These are phyloP conservation scores for Penicillium coprophilum DNA, from an alignment of 495 filamentous ascomycete species.

Conservation along the genomic window DNA sequence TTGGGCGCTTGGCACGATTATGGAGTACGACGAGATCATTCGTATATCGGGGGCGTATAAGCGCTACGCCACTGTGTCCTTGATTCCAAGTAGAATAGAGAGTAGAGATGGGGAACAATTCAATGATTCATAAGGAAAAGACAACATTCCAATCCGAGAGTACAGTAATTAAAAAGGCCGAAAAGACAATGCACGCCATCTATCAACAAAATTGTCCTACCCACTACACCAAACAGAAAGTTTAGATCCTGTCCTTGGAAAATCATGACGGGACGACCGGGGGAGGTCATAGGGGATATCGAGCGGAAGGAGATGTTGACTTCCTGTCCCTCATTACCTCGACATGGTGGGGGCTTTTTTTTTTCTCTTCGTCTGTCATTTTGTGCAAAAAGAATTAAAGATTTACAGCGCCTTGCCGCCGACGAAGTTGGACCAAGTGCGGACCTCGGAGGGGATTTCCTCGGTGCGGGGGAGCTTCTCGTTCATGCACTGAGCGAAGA, in stretches of 20 bases:
- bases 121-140: slow-evolving; percentile 10
- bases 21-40: background rate
- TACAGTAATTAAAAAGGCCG: slow-evolving; percentile 11
- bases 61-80: slow-evolving; percentile 15
- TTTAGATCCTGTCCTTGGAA: background rate
- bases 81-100: slow-evolving; percentile 18
- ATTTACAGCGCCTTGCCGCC: slow-evolving; percentile 84
- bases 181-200: slow-evolving; percentile 29
- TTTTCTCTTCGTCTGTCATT: slow-evolving; percentile 23
- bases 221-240: slow-evolving; percentile 27
- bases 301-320: background rate
- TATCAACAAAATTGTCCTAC: slow-evolving; percentile 37
- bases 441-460: slow-evolving; percentile 87
- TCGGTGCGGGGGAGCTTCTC: slow-evolving; percentile 82
- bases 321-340: slow-evolving; percentile 1
- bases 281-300: slow-evolving; percentile 6
- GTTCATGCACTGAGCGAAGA: slow-evolving; percentile 95
- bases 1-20: too few species aligned
- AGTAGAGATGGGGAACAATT: slow-evolving; percentile 9
- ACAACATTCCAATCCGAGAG: slow-evolving; percentile 12
- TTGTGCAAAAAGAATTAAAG: slow-evolving; percentile 17
- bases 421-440: slow-evolving; percentile 91
- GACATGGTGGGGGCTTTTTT: slow-evolving; percentile 19
- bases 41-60: background rate
- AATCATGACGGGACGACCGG: slow-evolving; percentile 10